Conservation (phyloP, 1,284 basidiomycete species). For the Garcileccinum viscosum region DNA sequence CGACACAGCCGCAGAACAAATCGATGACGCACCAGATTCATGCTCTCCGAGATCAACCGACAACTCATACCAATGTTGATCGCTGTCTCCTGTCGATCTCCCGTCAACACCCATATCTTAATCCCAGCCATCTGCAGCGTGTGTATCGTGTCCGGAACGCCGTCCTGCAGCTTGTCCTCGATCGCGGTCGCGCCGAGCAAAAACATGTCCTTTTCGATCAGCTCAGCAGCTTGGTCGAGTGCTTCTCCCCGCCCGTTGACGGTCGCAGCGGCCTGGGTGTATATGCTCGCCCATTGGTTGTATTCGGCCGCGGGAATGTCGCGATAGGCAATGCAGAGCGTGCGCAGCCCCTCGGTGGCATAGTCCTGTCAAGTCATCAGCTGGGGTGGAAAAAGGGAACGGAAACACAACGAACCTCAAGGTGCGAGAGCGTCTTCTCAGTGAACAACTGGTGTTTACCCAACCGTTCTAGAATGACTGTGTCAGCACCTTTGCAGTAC, state of each 20-base stretch:
- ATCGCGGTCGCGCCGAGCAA: conserved; percentile 97
- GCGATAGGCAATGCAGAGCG: conserved; percentile 94
- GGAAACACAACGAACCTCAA: conserved; percentile 68
- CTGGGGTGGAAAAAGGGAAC: not conserved
- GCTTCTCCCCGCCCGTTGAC: conserved; percentile 94
- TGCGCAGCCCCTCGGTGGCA: conserved; percentile 95
- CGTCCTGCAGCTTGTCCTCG: conserved; percentile 98
- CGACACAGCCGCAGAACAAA: not conserved
- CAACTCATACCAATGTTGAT: conserved; percentile 99
- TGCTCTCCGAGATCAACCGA: conserved; percentile 95
- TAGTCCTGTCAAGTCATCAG: conserved; percentile 64
- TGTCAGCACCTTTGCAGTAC: conserved; percentile 98
- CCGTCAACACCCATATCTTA: conserved; percentile 99
- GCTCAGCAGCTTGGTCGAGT: conserved; percentile 92
- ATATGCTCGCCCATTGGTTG: conserved; percentile 84
- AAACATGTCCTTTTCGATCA: conserved; percentile 94
- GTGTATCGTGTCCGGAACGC: conserved; percentile 98
- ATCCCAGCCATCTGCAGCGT: conserved; percentile 98
- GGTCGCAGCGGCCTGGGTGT: conserved; percentile 90
- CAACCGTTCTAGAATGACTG: conserved; percentile 91
- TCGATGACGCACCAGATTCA: conserved; percentile 82
- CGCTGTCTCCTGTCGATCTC: conserved; percentile 98
- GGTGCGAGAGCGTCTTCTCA: conserved; percentile 87
- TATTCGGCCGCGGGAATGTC: conserved; percentile 94
- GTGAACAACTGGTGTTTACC: conserved; percentile 83